Conservation (phyloP, 768 basidiomycete genomes). For the Russula compacta region DNA sequence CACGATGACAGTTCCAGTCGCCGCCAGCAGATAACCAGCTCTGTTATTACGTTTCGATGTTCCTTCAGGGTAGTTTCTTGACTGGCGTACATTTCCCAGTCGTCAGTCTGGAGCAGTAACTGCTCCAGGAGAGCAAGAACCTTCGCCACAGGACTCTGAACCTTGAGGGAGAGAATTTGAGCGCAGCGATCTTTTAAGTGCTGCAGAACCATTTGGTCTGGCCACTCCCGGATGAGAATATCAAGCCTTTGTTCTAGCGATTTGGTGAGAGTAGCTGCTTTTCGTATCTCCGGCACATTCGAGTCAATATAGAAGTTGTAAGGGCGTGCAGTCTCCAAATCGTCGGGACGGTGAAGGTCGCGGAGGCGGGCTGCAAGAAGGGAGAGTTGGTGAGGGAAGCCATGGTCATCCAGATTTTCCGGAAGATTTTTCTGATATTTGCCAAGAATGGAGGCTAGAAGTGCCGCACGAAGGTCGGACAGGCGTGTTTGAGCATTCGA, state of each 20-base stretch:
- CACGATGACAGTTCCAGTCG: constrained; percentile 84
- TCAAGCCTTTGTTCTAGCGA: constrained; percentile 46
- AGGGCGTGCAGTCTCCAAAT: constrained; percentile 16
- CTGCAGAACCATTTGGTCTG: constrained; percentile 95
- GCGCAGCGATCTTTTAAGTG: constrained; percentile 69
- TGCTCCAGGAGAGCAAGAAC: constrained; percentile 78
- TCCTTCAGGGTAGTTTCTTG: constrained; percentile 70
- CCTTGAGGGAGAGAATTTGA: constrained; percentile 47
- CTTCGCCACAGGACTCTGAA: constrained; percentile 71
- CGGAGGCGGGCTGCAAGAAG: constrained; percentile 37
- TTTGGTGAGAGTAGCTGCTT: constrained; percentile 43
- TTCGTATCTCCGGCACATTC: constrained; percentile 65
- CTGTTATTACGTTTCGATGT: constrained; percentile 56
- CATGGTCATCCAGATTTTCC: constrained; percentile 38
- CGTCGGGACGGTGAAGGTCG: constrained; percentile 24
- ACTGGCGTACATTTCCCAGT: constrained; percentile 97
- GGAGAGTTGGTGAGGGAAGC: constrained; percentile 43
- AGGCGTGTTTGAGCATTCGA: constrained; percentile 22
- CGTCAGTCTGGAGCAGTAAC: constrained; percentile 76
- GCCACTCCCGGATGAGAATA: constrained; percentile 70
- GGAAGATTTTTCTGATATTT: constrained; percentile 5
- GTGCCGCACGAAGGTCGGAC: constrained; percentile 7
- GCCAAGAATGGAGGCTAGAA: constrained; percentile 17
- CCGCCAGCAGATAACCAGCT: constrained; percentile 82
- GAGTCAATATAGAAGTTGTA: constrained; percentile 77